Base-by-base conservation (phyloP, 2,329 filamentous ascomycete genomes). In the Aspergillus fumigatiaffinis region DNA sequence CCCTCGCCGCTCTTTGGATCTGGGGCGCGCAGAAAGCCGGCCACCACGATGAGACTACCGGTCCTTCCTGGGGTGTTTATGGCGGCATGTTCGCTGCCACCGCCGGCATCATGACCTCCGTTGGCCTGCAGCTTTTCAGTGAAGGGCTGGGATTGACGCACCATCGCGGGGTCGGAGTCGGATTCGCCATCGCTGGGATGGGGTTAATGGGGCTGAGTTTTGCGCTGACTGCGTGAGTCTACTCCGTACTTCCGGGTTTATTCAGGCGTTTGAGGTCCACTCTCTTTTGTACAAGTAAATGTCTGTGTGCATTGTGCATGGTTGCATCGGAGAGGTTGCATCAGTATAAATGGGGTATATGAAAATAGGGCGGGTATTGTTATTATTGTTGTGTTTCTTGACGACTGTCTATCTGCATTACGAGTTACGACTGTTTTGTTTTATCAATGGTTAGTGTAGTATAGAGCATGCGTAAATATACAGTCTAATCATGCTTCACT, bases 101-200 rank as follows among this genome's bases (percentile, higher is more conserved):
- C 0, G 87, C 92, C 0, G 94, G 94, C 1, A 95, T 99, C 66
- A 97, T 99, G 94, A 88, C 91, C 28, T 94, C 89, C 66, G 94
- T 99, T 29, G 92, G 89, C 2, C 76, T 99, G 69, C 90, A 95
- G 75, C 79, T 99, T 6, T 93, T 97, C 68, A 87, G 89, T 3
- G 92, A 99, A 78, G 89, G 88, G 63, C 73, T 96, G 70, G 89
- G 88, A 57, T 76, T 97, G 69, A 92, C 91, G 63, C 74, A 77
- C 59, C 68, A 71, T 42, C 70, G 71, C 17, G 66, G 66, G 9
- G 60, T 76, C 56, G 71, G 73, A 25, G 72, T 77, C 41, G 69
- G 69, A 14, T 75, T 72, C 55, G 74, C 74, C 7, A 68, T 77
- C 54, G 69, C 66, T 17, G 77, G 94, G 1, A 97, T 97, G 92